phyloP scores from a whole-genome alignment of 371 early-diverging fungal species.

The Massospora cicadina region DNA sequence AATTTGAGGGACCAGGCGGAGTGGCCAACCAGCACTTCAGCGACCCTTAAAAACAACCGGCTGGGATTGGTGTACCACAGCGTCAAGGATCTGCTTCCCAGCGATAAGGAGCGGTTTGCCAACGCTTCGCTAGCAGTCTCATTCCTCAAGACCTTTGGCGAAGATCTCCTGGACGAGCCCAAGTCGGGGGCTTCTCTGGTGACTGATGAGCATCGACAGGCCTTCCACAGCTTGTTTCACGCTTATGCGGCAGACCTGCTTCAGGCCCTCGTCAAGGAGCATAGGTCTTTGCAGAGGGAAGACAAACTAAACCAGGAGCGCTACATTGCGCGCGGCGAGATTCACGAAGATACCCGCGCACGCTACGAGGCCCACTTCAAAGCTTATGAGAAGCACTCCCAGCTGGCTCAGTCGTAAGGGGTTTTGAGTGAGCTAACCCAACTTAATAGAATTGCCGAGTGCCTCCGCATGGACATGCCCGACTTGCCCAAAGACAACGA shows the following conservation, averaged over 20 bases:
- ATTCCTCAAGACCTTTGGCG: conserved; percentile 52
- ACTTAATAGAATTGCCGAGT: conserved; percentile 30
- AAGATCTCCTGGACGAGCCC: conserved; percentile 20
- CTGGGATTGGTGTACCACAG: conserved; percentile 16
- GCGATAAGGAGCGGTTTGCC: not conserved
- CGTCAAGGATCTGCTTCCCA: conserved; percentile 16
- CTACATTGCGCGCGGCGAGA: conserved; percentile 60
- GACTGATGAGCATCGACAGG: conserved; percentile 26
- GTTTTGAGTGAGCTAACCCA: not conserved
- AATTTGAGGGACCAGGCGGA: conserved; percentile 14
- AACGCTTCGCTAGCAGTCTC: conserved; percentile 34
- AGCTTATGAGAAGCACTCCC: conserved; percentile 46
- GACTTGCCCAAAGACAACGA: conserved; percentile 42
- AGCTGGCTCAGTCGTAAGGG: conserved; percentile 29
- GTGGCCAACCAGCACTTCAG: not conserved
- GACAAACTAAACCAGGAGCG: conserved; percentile 61
- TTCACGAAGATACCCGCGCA: conserved; percentile 66
- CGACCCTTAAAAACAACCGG: not conserved
- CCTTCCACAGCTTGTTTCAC: conserved; percentile 32
- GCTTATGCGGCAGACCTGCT: conserved; percentile 49
- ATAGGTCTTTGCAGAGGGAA: conserved; percentile 49
- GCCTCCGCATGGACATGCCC: conserved; percentile 48
- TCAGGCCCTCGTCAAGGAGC: conserved; percentile 46
- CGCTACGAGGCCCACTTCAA: conserved; percentile 49
- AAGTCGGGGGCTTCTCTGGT: conserved; percentile 19